Evolutionary conservation across 2,329 filamentous ascomycete species (phyloP).

Genomic region (Colletotrichum godetiae): DNA sequence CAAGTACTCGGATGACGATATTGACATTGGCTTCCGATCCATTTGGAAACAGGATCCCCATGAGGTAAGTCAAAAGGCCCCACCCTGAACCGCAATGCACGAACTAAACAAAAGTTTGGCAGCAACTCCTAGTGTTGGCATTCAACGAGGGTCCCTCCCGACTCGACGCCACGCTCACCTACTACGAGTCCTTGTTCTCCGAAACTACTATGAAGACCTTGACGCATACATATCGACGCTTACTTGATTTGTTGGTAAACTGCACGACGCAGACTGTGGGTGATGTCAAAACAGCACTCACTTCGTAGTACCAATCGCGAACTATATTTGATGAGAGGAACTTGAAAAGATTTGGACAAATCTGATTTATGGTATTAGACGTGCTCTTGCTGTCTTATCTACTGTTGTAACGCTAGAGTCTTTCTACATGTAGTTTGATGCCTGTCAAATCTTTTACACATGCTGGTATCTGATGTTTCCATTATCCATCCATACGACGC

Average conservation of each 20-base stretch:
- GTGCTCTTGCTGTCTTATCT: neutral
- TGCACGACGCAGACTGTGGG: slow-evolving; percentile 3
- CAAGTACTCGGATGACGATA: neutral
- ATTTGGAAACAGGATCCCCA: slow-evolving; percentile 30
- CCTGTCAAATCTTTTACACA: neutral
- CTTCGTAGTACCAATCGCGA: neutral
- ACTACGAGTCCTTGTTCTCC: slow-evolving; percentile 16
- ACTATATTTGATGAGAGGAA: no score
- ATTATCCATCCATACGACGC: neutral
- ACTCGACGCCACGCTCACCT: slow-evolving; percentile 14
- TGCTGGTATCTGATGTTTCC: neutral
- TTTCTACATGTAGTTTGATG: neutral
- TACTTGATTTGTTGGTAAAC: neutral
- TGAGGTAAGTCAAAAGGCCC: neutral
- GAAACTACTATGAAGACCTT: neutral
- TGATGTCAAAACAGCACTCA: neutral
- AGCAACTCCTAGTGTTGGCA: slow-evolving; percentile 16
- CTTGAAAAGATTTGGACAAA: neutral
- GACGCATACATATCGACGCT: neutral
- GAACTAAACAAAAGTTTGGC: neutral
- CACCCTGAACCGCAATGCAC: neutral
- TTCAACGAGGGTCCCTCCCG: slow-evolving; percentile 12
- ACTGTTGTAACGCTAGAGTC: neutral
- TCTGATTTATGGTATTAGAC: neutral
- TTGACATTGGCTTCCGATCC: neutral